These are phyloP conservation scores for Santalum album DNA, from an alignment of 164 flowering plant species.

Conservation along the genomic window DNA sequence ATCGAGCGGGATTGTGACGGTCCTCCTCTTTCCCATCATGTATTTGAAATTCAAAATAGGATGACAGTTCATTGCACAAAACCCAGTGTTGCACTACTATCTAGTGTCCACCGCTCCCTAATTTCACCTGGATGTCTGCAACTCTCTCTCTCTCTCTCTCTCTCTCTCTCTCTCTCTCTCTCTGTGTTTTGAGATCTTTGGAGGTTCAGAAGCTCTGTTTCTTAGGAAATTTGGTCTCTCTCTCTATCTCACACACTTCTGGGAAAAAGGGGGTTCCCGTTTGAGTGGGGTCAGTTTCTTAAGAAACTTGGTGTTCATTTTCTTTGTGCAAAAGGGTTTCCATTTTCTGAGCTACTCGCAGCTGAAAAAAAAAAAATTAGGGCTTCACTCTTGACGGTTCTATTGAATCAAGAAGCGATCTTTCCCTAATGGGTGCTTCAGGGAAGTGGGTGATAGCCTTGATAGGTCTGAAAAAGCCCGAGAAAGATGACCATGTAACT, in stretches of 20 bases:
- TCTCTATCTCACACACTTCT: constrained; percentile 8
- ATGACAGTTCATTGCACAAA: constrained; percentile 4
- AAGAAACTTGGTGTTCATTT: not conserved
- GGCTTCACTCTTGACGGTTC: not conserved
- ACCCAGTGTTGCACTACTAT: no score
- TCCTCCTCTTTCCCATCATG: not conserved
- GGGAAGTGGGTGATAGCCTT: constrained; percentile 1
- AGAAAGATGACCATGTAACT: not conserved
- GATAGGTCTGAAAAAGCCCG: not conserved
- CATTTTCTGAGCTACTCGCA: not conserved
- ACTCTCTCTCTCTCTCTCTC: no score
- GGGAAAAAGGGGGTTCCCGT: not conserved
- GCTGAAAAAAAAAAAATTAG: not conserved
- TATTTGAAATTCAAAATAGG: constrained; percentile 27
- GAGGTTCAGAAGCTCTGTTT: no score
- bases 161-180: no score
- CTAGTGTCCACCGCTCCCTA: not conserved
- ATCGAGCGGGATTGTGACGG: no score
- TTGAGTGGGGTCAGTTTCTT: not conserved
- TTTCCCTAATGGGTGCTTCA: constrained; percentile 1
- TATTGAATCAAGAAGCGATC: no score
- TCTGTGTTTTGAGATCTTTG: no score
- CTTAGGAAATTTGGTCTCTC: no score
- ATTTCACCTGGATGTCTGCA: no score
- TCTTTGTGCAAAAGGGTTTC: not conserved